Evolutionary conservation across 768 basidiomycete genomes (phyloP), one percentile per base, ranked within the genome.

Genomic region (Termitomyces eurrhizus): DNA sequence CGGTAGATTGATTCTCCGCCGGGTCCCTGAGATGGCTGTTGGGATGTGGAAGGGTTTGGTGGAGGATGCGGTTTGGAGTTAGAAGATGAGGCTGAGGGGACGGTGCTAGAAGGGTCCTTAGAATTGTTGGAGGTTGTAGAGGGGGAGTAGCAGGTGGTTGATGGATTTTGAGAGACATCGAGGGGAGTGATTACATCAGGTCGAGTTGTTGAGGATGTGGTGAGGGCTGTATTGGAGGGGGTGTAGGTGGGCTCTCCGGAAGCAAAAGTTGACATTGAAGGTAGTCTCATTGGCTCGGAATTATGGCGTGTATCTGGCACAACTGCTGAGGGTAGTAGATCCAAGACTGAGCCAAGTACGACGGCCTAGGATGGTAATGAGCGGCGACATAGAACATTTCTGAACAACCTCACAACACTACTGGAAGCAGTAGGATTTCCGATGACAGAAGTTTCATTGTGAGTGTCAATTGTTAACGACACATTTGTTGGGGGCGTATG

Each of bases 1-100:
- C 94, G 89, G 67, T 97, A 98, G 64, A 99, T 95, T 2, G 93
- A 95, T 71, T 99, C 97, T 26, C 92, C 92, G 13, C 83, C 80
- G 0, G 71, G 46, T 52, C 69, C 57, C 62, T 45, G 65, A 62
- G 56, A 68, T 58, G n/a, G 63, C 37, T 7, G 64, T 46, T 21
- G 69, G 58, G 32, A 53, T 14, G 52, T 29, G n/a, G 52, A 60
- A 26, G 44, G 62, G 24, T 41, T 64, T 26, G 16, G 29, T 42
- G 39, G 18, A n/a, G 36, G 26, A 12, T 24, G 41, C 13, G 54
- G 37, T 33, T 55, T 55, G 53, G 39, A n/a, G 18, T 42, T 26
- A n/a, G 54, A n/a, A 42, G 11, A n/a, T 18, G 54, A 6, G 18
- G 41, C 33, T 32, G 41, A 21, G 18, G 41, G 32, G 11, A 39